Evolutionary conservation across 2,329 filamentous ascomycete genomes (phyloP).

Genomic region (Coleophoma cylindrospora): DNA sequence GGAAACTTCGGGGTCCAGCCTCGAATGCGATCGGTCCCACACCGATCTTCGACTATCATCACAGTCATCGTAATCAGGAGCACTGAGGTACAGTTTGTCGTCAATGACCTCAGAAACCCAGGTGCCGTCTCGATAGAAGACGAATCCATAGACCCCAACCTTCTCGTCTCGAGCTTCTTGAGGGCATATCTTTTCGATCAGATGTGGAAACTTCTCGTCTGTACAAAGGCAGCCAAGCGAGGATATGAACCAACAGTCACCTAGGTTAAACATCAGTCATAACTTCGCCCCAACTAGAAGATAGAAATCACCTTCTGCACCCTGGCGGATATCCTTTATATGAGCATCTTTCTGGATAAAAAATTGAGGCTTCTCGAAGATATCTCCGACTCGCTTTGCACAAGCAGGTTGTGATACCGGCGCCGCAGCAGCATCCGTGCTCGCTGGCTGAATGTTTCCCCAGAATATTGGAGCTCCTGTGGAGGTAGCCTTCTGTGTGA

Average conservation of each 20-base stretch:
- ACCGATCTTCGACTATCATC: constrained; percentile 50
- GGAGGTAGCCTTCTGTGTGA: constrained; percentile 5
- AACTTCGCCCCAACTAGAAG: no score
- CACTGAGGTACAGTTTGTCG: constrained; percentile 80
- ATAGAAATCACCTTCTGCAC: constrained; percentile 50
- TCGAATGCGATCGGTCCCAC: constrained; percentile 9
- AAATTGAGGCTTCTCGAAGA: constrained; percentile 73
- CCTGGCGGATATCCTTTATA: constrained; percentile 75
- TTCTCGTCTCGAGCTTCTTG: constrained; percentile 30
- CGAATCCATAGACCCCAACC: constrained; percentile 83
- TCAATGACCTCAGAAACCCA: constrained; percentile 90
- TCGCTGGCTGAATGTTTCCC: constrained; percentile 4
- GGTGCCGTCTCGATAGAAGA: constrained; percentile 81
- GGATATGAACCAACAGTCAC: constrained; percentile 81
- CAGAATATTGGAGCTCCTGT: constrained; percentile 4
- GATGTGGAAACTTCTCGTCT: constrained; percentile 31
- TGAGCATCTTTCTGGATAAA: constrained; percentile 67
- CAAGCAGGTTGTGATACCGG: constrained; percentile 19
- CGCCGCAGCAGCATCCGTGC: constrained; percentile 5
- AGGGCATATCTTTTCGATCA: constrained; percentile 40
- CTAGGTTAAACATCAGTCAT: no score
- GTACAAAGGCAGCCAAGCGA: constrained; percentile 66
- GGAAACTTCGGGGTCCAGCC: constrained; percentile 4
- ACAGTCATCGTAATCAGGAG: constrained; percentile 76
- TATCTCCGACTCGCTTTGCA: constrained; percentile 63